These are phyloP conservation scores for Arabidopsis suecica DNA, from an alignment of 345 rosid genomes.

Conservation along the genomic window DNA sequence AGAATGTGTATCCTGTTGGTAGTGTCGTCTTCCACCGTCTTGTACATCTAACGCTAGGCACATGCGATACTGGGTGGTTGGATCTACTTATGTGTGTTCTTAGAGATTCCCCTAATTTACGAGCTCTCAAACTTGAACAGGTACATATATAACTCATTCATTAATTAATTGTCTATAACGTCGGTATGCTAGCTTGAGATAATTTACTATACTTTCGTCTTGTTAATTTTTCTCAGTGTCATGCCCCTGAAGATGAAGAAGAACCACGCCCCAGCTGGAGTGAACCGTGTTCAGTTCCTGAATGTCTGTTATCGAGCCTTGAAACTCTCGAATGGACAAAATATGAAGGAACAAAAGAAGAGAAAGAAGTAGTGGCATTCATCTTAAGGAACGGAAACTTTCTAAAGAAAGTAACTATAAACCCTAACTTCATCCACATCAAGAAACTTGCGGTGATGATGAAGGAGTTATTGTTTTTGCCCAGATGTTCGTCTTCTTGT, in stretches of 20 bases:
- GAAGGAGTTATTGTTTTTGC: background rate
- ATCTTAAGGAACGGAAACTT: background rate
- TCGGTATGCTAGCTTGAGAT: background rate
- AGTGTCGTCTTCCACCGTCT: background rate
- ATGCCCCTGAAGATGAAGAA: background rate
- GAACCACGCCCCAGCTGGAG: background rate
- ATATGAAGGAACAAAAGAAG: constrained; percentile 22
- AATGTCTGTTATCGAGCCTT: constrained; percentile 5
- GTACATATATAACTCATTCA: background rate
- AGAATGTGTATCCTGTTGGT: background rate
- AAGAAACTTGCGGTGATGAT: constrained; percentile 20
- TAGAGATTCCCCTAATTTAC: background rate
- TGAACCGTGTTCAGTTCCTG: constrained; percentile 20
- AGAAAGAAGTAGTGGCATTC: background rate
- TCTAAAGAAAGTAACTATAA: background rate
- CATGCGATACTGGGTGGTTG: background rate
- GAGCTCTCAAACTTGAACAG: background rate
- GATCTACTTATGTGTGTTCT: background rate
- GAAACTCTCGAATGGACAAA: constrained; percentile 13
- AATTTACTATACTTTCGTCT: background rate
- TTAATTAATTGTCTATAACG: background rate
- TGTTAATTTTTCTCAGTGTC: background rate
- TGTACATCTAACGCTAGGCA: background rate
- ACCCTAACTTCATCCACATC: background rate
- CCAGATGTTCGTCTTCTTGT: background rate